These are phyloP conservation scores for Geotrichum bryndzae DNA, from an alignment of 1,139 yeast species.

Conservation along the genomic window DNA sequence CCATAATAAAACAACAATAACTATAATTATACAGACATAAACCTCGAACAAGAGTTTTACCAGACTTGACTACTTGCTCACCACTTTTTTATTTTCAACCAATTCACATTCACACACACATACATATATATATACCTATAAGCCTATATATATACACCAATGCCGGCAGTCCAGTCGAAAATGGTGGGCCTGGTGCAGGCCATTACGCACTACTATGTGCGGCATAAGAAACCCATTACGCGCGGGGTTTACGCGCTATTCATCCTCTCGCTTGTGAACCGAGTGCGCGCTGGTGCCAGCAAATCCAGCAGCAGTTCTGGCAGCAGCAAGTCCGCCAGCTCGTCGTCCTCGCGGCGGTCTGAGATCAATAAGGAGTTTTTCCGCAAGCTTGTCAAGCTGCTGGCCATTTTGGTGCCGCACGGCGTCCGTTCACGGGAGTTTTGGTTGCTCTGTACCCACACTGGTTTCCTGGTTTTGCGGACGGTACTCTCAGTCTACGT, in stretches of 20 bases:
- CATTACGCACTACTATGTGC: slow-evolving; percentile 20
- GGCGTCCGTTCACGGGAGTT: slow-evolving; percentile 34
- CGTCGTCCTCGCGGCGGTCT: slow-evolving; percentile 22
- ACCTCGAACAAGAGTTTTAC: too few relatives aligned
- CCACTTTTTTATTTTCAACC: too few relatives aligned
- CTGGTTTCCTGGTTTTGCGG: slow-evolving; percentile 56
- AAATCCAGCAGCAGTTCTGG: slow-evolving; percentile 15
- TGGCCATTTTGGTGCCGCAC: slow-evolving; percentile 36
- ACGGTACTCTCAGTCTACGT: slow-evolving; percentile 76
- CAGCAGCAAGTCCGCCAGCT: neutral
- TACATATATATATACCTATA: neutral
- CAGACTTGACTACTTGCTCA: too few relatives aligned
- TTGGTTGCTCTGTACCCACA: slow-evolving; percentile 48
- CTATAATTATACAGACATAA: neutral
- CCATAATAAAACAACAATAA: too few relatives aligned
- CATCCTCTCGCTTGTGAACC: neutral
- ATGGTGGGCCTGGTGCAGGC: slow-evolving; percentile 14
- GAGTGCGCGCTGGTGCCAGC: slow-evolving; percentile 11
- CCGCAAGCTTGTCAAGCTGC: slow-evolving; percentile 28
- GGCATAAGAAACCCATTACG: slow-evolving; percentile 27
- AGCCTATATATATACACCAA: neutral
- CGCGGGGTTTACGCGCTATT: slow-evolving; percentile 22
- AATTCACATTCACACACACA: neutral
- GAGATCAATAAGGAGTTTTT: slow-evolving; percentile 35
- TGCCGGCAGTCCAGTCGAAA: slow-evolving; percentile 14